Evolutionary conservation across 352 stramenopile species (phyloP), one percentile per base, ranked within the genome.

Genomic region (Phytophthora citricola): DNA sequence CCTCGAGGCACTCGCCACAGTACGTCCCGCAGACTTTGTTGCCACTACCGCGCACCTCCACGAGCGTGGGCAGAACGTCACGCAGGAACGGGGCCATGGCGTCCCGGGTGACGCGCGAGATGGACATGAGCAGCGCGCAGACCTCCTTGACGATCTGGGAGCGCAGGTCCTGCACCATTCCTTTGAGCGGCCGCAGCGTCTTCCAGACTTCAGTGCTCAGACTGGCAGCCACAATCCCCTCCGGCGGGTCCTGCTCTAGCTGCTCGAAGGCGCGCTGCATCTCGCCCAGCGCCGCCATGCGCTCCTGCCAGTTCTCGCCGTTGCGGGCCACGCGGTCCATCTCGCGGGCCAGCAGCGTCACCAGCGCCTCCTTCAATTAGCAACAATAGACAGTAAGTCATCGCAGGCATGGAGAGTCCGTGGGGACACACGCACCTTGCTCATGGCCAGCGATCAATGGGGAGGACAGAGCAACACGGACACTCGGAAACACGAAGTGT

Each of bases 101-200:
- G 68, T 94, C 87, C 24, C 76, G 61, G n/a, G 85, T 90, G n/a
- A 78, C 76, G 26, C 60, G 73, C 32, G 85, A 87, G 20, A 95
- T 83, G 53, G 69, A 75, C 20, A 77, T 75, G 11, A 95, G 73
- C 54, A 91, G 51, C 2, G 60, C 54, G 50, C 87, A 95, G 14
- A 91, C 85, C 47, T 93, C 87, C 61, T 95, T 95, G 60, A 95
- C 87, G 58, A 95, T 92, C 66, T 95, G 87, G 17, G 87, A 95
- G 32, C 87, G 80, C 53, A 95, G 60, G 51, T 95, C 87, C 56
- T 91, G 81, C 50, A 95, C 71, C 71, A 93, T 83, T 22, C 41
- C 40, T 49, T 91, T 91, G 15, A 95, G 75, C 20, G 85, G 85
- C 65, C 88, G 85, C 57, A 95, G 74, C 22, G 73, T 71, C 57